Base-by-base conservation (phyloP, 1,284 basidiomycete species). In the Amylostereum areolatum region DNA sequence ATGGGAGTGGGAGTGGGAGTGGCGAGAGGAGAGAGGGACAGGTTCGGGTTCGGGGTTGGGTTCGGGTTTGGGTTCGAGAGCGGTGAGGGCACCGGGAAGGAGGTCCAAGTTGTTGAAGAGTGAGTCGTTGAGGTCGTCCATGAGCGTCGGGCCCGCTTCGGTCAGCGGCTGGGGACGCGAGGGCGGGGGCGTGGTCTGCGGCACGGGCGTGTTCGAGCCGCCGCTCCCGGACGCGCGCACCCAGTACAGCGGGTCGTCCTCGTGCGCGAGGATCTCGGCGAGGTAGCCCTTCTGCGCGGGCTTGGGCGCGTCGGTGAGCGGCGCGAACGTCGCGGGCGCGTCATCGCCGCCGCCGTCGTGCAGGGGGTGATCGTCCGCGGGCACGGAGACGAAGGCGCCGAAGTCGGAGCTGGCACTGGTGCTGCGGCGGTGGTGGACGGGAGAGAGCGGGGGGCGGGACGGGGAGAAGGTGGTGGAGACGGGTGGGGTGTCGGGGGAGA, bases 231-330 rank as follows among this genome's bases (percentile, higher is more conserved):
- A 24, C 28, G 28, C 41, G 6, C 41, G 41, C 12, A 65, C 47
- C 54, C 80, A 85, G 57, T 78, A 82, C 55, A 86, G 60, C 1
- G 84, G 84, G 61, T 87, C 83, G 45, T 84, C 79, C 60, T 86
- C 75, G 52, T 84, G 75, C 51, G 71, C 58, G 36, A 86, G 59
- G 31, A 89, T 60, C 59, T 88, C 83, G 45, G 84, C 78, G 46
- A 88, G 63, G 2, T 85, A 65, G 24, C 66, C 71, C 43, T 69
- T 67, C 51, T 74, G 25, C 27, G 37, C 37, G 6, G n/a, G 37
- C 12, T 18, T 5, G 27, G 37, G 27, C 41, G 30, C 12, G 7
- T 28, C 41, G 41, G 57, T 46, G 33, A 62, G 59, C 25, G 57
- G 49, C 4, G 47, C 47, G 6, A 50, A 45, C 58, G 55, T n/a